Evolutionary conservation across 345 rosid species (phyloP).

Genomic region (Bruguiera sexangula): DNA sequence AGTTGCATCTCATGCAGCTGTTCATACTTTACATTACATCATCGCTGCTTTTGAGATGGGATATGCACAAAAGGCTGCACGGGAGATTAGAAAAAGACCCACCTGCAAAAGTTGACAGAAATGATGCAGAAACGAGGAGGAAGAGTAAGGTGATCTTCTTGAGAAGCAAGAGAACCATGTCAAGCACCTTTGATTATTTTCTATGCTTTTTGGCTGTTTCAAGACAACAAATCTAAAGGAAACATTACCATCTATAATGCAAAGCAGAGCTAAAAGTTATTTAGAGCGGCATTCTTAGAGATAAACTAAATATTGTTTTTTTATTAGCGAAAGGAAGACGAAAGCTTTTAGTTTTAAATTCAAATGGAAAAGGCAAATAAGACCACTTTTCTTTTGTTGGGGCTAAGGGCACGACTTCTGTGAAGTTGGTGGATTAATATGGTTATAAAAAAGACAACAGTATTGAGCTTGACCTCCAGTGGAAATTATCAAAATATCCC

Average conservation of each 20-base stretch:
- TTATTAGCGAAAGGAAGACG: conserved; percentile 4
- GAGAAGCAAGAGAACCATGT: conserved; percentile 37
- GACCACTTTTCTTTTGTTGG: conserved; percentile 64
- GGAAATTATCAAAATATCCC: conserved; percentile 31
- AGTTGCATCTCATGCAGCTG: not conserved
- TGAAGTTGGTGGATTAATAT: conserved; percentile 48
- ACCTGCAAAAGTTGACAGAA: conserved; percentile 50
- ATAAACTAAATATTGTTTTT: conserved; percentile 23
- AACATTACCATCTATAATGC: conserved; percentile 21
- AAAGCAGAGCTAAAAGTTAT: not conserved
- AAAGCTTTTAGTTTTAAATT: conserved; percentile 30
- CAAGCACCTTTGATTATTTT: conserved; percentile 4
- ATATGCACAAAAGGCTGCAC: conserved; percentile 19
- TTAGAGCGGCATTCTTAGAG: conserved; percentile 1
- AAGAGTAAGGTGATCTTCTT: conserved; percentile 44
- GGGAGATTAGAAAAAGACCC: conserved; percentile 3
- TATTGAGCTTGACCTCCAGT: conserved; percentile 25
- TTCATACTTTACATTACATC: not conserved
- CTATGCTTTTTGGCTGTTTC: conserved; percentile 10
- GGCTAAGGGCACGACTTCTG: conserved; percentile 57
- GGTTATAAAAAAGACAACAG: conserved; percentile 11
- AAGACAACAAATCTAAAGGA: conserved; percentile 18
- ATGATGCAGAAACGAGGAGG: conserved; percentile 48
- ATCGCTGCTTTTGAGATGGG: not conserved
- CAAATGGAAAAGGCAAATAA: conserved; percentile 39